Evolutionary conservation across 192 early-diverging fungal species (phyloP), one percentile per base, ranked within the genome.

Genomic region (Backusella westeae): DNA sequence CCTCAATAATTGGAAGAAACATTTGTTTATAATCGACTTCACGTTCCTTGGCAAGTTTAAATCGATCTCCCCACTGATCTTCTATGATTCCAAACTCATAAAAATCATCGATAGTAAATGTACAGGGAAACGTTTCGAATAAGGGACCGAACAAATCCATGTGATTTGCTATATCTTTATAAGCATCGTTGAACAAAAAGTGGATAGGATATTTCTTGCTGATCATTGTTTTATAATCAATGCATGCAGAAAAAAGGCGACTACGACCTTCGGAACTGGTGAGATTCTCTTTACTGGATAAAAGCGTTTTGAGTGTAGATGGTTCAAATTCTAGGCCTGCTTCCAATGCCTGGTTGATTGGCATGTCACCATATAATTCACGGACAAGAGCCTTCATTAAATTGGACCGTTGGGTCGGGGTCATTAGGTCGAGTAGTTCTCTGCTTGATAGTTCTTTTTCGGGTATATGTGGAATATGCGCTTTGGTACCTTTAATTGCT

Each of bases 311-410:
- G 19, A 78, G 35, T 29, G 19, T 42, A 4, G 77, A 69, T 14
- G 59, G 35, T 9, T 59, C 17, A n/a, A 74, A 35, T 14, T 72
- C 72, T 38, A 78, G 41, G n/a, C 42, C 77, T 19, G 66, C 77
- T 35, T 67, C 66, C 17, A 78, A 32, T 10, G 72, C 72, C 59
- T 74, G 72, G 42, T 74, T 67, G 67, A 78, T 78, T 32, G 77
- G 77, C 44, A 78, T 78, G 36, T 78, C 77, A 29, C 77, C 77
- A 29, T 67, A 59, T 1, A 78, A 4, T 29, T 78, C 77, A 23
- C 73, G 41, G 34, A 71, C 72, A 32, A 69, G 68, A 21, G 72
- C 66, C 66, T 17, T 46, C 67, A 69, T 74, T 41, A 71, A 41
- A 26, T 36, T 59, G n/a, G 5, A 19, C 15, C 32, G 67, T 2